phyloP scores from a whole-genome alignment of 345 rosid species.

The Geranium rotundifolium region DNA sequence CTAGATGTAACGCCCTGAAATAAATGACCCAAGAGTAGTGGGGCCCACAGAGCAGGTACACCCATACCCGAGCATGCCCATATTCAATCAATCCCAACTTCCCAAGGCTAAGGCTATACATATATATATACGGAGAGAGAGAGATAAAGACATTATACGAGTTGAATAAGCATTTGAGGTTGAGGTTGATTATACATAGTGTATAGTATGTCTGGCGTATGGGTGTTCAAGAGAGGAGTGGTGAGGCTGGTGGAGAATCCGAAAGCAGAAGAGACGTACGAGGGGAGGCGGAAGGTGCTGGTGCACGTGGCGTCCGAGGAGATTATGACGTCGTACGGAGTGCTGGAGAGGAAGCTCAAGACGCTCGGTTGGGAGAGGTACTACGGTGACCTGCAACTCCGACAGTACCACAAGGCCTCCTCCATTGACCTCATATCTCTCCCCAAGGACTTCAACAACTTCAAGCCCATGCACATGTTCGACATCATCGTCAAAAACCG shows the following conservation, averaged over 20 bases:
- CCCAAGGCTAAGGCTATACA: no score
- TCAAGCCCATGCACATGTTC: conserved; percentile 70
- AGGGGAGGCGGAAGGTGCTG: background rate
- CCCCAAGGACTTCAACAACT: conserved; percentile 54
- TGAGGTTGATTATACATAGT: no score
- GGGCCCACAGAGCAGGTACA: no score
- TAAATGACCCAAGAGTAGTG: no score
- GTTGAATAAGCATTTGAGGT: no score
- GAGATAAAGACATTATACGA: no score
- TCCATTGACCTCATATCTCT: conserved; percentile 63
- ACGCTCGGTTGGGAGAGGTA: conserved; percentile 84
- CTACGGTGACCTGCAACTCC: conserved; percentile 41
- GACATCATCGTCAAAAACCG: conserved; percentile 79
- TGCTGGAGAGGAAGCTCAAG: conserved; percentile 40
- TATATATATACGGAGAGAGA: no score
- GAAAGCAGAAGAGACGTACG: background rate
- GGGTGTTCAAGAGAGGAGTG: background rate
- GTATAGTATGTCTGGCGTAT: background rate
- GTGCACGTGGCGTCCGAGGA: conserved; percentile 50
- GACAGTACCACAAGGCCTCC: conserved; percentile 62
- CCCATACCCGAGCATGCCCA: no score
- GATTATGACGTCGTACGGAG: conserved; percentile 47
- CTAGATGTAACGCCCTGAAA: no score
- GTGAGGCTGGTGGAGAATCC: background rate
- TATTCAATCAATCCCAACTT: no score